Percentiles rank a stretch among this genome's conserved stretches.
Conservation (phyloP, 257 asterid species). For the Solanum verrucosum region DNA sequence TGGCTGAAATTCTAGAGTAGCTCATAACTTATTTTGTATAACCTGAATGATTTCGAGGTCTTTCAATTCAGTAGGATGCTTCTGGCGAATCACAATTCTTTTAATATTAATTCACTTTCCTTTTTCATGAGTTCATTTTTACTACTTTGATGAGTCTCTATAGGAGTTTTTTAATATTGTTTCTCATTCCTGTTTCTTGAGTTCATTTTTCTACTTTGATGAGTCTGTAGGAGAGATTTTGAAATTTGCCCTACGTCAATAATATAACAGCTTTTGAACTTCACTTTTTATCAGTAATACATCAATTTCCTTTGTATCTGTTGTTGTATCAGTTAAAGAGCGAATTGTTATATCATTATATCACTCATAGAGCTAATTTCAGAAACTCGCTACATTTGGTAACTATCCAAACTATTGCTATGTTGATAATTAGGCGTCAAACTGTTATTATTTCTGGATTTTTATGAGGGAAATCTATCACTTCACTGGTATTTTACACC, state of each 20-base stretch:
- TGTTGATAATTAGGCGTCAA: not conserved
- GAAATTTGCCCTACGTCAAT: not conserved
- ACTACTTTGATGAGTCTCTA: not conserved
- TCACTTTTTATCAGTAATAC: not conserved
- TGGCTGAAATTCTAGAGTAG: constrained; percentile 75
- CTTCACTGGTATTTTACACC: not conserved
- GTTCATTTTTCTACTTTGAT: not conserved
- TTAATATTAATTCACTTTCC: not conserved
- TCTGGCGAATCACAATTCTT: not conserved
- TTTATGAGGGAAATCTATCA: not conserved
- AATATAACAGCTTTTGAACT: not conserved
- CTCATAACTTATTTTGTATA: not conserved
- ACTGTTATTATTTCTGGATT: not conserved
- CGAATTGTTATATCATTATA: not conserved
- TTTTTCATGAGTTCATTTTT: not conserved
- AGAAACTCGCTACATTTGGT: not conserved
- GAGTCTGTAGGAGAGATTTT: not conserved
- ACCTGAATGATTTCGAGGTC: not conserved
- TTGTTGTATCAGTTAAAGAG: not conserved
- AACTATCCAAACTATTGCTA: not conserved
- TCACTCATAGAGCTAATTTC: not conserved
- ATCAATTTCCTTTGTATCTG: not conserved
- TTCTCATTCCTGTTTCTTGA: not conserved
- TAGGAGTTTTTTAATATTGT: not conserved
- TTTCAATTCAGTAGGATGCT: not conserved